Conservation (phyloP, 2,329 filamentous ascomycete species). For the Fusarium circinatum region DNA sequence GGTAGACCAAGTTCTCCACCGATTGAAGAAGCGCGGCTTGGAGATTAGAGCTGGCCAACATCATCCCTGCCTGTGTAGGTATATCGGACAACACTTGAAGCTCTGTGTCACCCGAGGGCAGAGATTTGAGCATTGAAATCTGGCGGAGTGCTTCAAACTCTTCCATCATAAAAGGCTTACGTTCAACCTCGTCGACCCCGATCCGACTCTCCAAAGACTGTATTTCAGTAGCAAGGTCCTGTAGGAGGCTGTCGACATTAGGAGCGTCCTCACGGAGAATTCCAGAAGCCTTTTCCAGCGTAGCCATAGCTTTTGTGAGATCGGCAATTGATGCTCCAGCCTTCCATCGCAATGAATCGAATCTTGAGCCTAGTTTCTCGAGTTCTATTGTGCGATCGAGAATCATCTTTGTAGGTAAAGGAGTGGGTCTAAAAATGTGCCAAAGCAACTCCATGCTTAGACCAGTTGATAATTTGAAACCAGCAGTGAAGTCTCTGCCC, state of each 20-base stretch:
- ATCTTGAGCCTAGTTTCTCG: conserved; percentile 66
- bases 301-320: conserved; percentile 63
- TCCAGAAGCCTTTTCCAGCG: conserved; percentile 65
- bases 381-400: conserved; percentile 62
- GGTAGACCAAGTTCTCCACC: conserved; percentile 58
- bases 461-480: conserved; percentile 79
- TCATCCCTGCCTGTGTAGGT: conserved; percentile 49
- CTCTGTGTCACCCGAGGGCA: conserved; percentile 43
- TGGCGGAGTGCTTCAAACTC: conserved; percentile 70
- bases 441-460: conserved; percentile 84
- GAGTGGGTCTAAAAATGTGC: conserved; percentile 74
- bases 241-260: conserved; percentile 59
- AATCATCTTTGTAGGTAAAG: conserved; percentile 58
- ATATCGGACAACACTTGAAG: conserved; percentile 60
- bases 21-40: conserved; percentile 57
- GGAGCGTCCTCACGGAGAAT: conserved; percentile 58
- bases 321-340: conserved; percentile 62
- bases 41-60: conserved; percentile 47
- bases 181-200: conserved; percentile 53
- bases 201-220: conserved; percentile 60
- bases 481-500: conserved; percentile 69
- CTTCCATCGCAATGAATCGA: conserved; percentile 71
- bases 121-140: conserved; percentile 55
- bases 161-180: conserved; percentile 61
- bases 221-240: conserved; percentile 62